A percentile compares a stretch with the other conserved stretches of the same genome.
phyloP scores from a whole-genome alignment of 805 yeast species.

The Peterozyma xylosa region DNA sequence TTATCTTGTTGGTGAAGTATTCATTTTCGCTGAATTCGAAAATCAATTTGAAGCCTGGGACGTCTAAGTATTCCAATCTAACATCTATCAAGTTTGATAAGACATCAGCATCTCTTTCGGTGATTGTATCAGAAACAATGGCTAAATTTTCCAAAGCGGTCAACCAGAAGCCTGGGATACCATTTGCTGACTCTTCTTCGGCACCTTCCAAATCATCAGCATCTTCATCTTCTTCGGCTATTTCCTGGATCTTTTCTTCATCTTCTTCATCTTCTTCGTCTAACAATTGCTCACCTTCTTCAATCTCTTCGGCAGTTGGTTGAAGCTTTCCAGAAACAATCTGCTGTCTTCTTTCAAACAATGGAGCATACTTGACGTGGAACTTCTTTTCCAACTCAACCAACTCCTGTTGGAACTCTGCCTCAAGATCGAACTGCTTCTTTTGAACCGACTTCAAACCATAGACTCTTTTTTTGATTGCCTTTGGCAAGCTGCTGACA shows the following conservation, averaged over 20 bases:
- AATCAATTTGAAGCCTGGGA: constrained; percentile 83
- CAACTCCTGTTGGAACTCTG: constrained; percentile 85
- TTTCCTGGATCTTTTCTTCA: constrained; percentile 32
- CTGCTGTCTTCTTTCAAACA: constrained; percentile 64
- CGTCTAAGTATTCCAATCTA: constrained; percentile 67
- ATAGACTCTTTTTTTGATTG: constrained; percentile 66
- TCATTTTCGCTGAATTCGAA: constrained; percentile 77
- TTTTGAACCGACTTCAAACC: constrained; percentile 80
- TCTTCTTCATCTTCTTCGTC: constrained; percentile 42
- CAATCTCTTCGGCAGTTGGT: constrained; percentile 75
- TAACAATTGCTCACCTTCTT: constrained; percentile 66
- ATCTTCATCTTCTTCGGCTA: constrained; percentile 34
- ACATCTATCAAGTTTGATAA: constrained; percentile 62
- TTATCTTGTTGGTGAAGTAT: constrained; percentile 62
- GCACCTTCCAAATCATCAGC: constrained; percentile 18
- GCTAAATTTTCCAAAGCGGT: constrained; percentile 87
- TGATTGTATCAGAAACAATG: constrained; percentile 73
- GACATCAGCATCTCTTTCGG: constrained; percentile 86
- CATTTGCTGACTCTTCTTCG: constrained; percentile 36
- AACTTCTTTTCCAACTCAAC: constrained; percentile 80
- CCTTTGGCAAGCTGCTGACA: constrained; percentile 64
- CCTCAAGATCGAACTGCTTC: constrained; percentile 75
- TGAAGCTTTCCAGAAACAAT: constrained; percentile 67
- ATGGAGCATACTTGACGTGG: constrained; percentile 63
- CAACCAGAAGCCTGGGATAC: constrained; percentile 94